Evolutionary conservation across 2,329 filamentous ascomycete genomes (phyloP), one percentile per base, ranked within the genome.

Genomic region (Fusarium clavum): DNA sequence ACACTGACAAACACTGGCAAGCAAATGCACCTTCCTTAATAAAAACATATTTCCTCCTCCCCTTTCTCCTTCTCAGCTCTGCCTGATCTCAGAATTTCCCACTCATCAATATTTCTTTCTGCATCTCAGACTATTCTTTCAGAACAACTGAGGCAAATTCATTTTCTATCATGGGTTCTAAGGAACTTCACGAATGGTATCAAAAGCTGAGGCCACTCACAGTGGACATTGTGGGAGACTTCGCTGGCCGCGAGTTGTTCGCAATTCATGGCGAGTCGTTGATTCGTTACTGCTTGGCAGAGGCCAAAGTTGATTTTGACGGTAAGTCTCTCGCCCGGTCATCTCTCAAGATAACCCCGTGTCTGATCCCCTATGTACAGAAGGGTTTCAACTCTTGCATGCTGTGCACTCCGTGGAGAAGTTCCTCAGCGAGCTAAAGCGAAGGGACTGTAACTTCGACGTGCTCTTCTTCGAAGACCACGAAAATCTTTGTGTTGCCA

Each of bases 181-280:
- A 61, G 32, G 22, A 29, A 47, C 57, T 69, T 12, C 61, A 60
- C 18, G 49, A 58, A 6, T 69, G 53, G 63, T 72, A 65, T 45
- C 20, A 56, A 12, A 48, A 52, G 13, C 55, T 44, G 25, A 49
- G 18, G 8, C 59, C 57, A 8, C 55, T 65, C 45, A 70, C 59
- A 12, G 83, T 92, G 29, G 90, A 93, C 71, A 85, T 94, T 4
- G 87, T 94, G 6, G 91, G 92, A 43, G 92, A 94, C 75, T 94
- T 92, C 78, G 91, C 90, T 6, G 91, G 92, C 24, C 88, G 88
- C 64, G 91, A 93, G 75, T 83, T 91, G 13, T 94, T 94, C 76
- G 81, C 91, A 24, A 85, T 94, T 30, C 90, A 94, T 69, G 91
- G 91, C 30, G 91, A 94, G 73, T 91, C 91, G 1, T 78, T 94